A percentile compares a stretch with the other conserved stretches of the same genome.
Conservation (phyloP, 352 stramenopile species). For the Globisporangium echinulatum region DNA sequence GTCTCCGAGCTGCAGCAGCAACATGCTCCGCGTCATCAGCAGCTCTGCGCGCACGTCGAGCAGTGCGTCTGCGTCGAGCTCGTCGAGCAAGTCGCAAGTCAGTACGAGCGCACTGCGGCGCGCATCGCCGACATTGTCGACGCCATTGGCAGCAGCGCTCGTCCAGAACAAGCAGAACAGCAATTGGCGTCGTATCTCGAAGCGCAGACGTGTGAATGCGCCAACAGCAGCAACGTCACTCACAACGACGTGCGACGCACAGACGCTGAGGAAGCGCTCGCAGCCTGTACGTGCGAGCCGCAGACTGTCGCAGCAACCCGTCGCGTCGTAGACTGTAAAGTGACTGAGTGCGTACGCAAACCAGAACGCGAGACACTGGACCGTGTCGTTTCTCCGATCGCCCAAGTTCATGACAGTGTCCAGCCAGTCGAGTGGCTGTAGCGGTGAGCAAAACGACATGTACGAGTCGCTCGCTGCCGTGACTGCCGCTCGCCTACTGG, state of each 20-base stretch:
- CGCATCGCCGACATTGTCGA: constrained; percentile 16
- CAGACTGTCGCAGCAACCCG: constrained; percentile 35
- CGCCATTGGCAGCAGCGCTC: background rate
- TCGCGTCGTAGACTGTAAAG: constrained; percentile 43
- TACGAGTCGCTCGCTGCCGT: constrained; percentile 19
- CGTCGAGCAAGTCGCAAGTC: background rate
- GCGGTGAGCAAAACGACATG: constrained; percentile 42
- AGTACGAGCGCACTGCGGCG: background rate
- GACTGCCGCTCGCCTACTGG: too few relatives aligned
- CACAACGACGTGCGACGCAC: constrained; percentile 3
- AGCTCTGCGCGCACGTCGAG: constrained; percentile 17
- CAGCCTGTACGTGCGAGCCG: constrained; percentile 32
- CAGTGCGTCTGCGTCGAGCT: background rate
- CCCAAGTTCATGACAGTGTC: background rate
- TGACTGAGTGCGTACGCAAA: constrained; percentile 48
- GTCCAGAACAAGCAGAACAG: constrained; percentile 34
- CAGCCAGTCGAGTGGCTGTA: constrained; percentile 21
- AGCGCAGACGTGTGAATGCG: constrained; percentile 10
- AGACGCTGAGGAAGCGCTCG: constrained; percentile 24
- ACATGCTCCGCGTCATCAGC: constrained; percentile 35
- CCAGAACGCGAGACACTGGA: constrained; percentile 41
- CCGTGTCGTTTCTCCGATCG: background rate
- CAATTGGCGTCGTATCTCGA: constrained; percentile 28
- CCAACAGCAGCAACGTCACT: too few relatives aligned
- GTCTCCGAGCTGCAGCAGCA: constrained; percentile 26